Percentiles rank a stretch among this genome's conserved stretches.
Conservation (phyloP, 768 basidiomycete species). For the Nidula microcarpa region DNA sequence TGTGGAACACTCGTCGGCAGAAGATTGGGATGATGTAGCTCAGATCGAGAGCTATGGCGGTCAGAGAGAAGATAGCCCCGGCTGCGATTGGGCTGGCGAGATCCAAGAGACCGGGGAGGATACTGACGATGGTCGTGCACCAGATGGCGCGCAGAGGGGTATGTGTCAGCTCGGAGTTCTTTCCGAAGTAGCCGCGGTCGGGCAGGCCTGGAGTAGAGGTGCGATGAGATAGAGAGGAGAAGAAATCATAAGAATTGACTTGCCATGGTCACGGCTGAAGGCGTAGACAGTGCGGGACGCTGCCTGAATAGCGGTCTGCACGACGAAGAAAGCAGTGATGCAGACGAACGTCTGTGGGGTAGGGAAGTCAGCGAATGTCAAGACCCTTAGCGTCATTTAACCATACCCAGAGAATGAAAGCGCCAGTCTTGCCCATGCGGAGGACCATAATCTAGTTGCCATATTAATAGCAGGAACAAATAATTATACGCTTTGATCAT, state of each 20-base stretch:
- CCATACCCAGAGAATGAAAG: slow-evolving; percentile 73
- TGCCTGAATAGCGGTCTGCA: slow-evolving; percentile 79
- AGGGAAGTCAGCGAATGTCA: not conserved
- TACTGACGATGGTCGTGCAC: slow-evolving; percentile 61
- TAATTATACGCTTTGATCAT: not conserved
- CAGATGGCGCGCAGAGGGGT: slow-evolving; percentile 81
- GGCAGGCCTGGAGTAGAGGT: slow-evolving; percentile 48
- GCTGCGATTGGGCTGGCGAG: slow-evolving; percentile 76
- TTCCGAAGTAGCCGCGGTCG: slow-evolving; percentile 75
- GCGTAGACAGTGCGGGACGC: slow-evolving; percentile 81
- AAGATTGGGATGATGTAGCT: slow-evolving; percentile 85
- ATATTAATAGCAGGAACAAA: not conserved
- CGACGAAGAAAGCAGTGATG: slow-evolving; percentile 84
- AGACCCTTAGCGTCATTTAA: not conserved
- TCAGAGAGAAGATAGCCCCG: slow-evolving; percentile 79
- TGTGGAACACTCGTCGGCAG: slow-evolving; percentile 60
- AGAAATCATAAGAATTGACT: not conserved
- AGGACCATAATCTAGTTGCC: slow-evolving; percentile 61
- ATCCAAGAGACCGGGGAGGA: slow-evolving; percentile 71
- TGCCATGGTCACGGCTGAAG: slow-evolving; percentile 77
- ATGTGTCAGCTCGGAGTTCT: slow-evolving; percentile 55
- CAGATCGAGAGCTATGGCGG: slow-evolving; percentile 72
- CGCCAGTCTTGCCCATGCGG: slow-evolving; percentile 74
- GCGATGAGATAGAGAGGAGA: not conserved
- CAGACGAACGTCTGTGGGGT: slow-evolving; percentile 61